These are phyloP conservation scores for Gelatoporia subvermispora DNA, from an alignment of 768 basidiomycete species.

Conservation along the genomic window DNA sequence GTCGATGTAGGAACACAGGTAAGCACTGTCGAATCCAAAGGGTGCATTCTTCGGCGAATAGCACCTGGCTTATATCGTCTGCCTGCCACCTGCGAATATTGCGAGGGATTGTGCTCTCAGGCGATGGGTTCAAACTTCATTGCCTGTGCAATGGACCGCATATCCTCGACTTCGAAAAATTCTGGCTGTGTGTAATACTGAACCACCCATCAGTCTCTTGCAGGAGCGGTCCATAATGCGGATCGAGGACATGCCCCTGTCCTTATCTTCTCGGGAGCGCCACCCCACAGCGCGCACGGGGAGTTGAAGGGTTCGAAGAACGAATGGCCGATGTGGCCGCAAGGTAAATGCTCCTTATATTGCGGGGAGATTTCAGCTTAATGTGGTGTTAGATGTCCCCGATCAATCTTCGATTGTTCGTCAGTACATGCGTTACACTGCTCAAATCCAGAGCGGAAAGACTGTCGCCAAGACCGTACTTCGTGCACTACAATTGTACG, in stretches of 20 bases:
- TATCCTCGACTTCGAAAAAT: no score
- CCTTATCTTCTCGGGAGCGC: slow-evolving; percentile 68
- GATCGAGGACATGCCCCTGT: slow-evolving; percentile 57
- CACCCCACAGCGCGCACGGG: slow-evolving; percentile 51
- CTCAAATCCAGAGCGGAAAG: slow-evolving; percentile 52
- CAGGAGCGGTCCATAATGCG: slow-evolving; percentile 70
- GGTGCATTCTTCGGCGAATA: background rate
- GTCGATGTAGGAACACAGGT: slow-evolving; percentile 71
- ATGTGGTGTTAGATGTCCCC: slow-evolving; percentile 48
- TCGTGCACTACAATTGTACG: slow-evolving; percentile 62
- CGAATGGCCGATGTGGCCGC: slow-evolving; percentile 71
- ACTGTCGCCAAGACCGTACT: slow-evolving; percentile 47
- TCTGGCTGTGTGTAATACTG: no score
- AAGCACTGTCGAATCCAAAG: slow-evolving; percentile 4
- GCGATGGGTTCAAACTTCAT: no score
- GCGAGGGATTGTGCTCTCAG: no score
- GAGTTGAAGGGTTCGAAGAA: slow-evolving; percentile 62
- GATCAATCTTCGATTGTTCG: slow-evolving; percentile 69
- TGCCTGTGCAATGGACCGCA: no score
- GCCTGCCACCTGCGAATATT: background rate
- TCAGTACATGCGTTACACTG: slow-evolving; percentile 68
- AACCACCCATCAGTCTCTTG: slow-evolving; percentile 44
- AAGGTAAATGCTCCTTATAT: slow-evolving; percentile 37
- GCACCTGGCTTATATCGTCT: background rate
- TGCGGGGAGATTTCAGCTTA: background rate